phyloP scores from a whole-genome alignment of 75 land plant genomes.

The Cunninghamia lanceolata region DNA sequence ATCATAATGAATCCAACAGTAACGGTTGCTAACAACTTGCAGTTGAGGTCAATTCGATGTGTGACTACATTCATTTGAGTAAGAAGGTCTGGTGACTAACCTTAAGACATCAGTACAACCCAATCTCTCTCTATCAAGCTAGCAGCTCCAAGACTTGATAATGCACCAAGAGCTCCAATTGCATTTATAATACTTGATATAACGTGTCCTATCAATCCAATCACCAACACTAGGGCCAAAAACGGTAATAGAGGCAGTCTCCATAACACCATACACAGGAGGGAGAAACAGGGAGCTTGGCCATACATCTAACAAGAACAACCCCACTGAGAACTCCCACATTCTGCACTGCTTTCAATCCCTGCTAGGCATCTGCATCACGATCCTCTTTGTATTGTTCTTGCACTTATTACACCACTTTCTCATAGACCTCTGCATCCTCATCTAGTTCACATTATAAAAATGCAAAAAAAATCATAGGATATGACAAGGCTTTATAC shows the following conservation, averaged over 20 bases:
- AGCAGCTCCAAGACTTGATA: slow-evolving; percentile 80
- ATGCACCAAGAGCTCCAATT: too few species aligned
- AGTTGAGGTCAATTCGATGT: slow-evolving; percentile 78
- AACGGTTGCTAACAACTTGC: slow-evolving; percentile 88
- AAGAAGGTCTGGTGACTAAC: slow-evolving; percentile 46
- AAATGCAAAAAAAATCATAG: too few species aligned
- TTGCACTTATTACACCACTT: too few species aligned
- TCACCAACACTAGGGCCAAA: slow-evolving; percentile 77
- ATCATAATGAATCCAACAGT: slow-evolving; percentile 79
- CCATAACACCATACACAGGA: slow-evolving; percentile 85
- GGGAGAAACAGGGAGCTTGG: slow-evolving; percentile 74
- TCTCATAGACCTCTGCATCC: too few species aligned
- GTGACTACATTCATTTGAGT: slow-evolving; percentile 70
- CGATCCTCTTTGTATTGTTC: too few species aligned
- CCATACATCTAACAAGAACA: slow-evolving; percentile 89
- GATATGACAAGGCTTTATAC: too few species aligned
- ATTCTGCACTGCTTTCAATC: too few species aligned
- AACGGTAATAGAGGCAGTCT: slow-evolving; percentile 66
- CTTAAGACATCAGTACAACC: slow-evolving; percentile 81
- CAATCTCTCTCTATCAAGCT: slow-evolving; percentile 94
- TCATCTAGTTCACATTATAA: too few species aligned
- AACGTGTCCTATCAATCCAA: slow-evolving; percentile 52
- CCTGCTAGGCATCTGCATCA: too few species aligned
- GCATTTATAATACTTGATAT: slow-evolving; percentile 52
- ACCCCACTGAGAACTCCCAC: slow-evolving; percentile 97